These are phyloP conservation scores for Phytopythium delawarense DNA, from an alignment of 352 stramenopile genomes.

Conservation along the genomic window DNA sequence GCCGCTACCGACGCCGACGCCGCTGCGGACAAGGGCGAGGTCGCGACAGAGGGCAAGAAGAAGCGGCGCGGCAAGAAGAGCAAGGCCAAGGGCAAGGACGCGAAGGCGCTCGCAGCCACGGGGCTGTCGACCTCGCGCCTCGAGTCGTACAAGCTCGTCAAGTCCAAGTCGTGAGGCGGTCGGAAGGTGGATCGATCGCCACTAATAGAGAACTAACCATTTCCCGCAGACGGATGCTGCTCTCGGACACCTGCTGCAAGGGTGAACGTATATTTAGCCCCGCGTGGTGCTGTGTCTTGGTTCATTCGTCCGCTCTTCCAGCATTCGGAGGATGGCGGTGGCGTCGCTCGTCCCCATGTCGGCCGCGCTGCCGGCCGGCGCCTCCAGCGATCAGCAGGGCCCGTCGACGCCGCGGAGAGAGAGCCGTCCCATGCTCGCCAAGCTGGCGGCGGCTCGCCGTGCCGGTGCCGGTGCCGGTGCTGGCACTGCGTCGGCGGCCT, in stretches of 20 bases:
- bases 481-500: neutral
- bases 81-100: conserved; percentile 27
- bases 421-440: conserved; percentile 1
- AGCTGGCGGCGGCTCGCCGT: neutral
- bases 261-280: neutral
- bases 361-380: neutral
- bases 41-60: conserved; percentile 26
- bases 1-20: too few relatives aligned
- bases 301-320: neutral
- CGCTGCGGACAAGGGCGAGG: neutral
- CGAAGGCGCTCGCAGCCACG: conserved; percentile 42
- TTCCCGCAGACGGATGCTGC: neutral
- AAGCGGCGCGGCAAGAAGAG: conserved; percentile 62
- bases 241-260: too few relatives aligned
- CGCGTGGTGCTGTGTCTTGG: neutral
- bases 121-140: conserved; percentile 70
- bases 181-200: neutral
- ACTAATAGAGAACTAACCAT: neutral
- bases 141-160: conserved; percentile 80
- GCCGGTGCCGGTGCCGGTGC: neutral
- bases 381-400: neutral
- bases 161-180: conserved; percentile 51
- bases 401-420: conserved; percentile 1
- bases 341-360: neutral
- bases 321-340: neutral